A percentile compares a stretch with the other conserved stretches of the same genome.
Conservation (phyloP, 768 basidiomycete genomes). For the Rhodosporidiobolus sp. region DNA sequence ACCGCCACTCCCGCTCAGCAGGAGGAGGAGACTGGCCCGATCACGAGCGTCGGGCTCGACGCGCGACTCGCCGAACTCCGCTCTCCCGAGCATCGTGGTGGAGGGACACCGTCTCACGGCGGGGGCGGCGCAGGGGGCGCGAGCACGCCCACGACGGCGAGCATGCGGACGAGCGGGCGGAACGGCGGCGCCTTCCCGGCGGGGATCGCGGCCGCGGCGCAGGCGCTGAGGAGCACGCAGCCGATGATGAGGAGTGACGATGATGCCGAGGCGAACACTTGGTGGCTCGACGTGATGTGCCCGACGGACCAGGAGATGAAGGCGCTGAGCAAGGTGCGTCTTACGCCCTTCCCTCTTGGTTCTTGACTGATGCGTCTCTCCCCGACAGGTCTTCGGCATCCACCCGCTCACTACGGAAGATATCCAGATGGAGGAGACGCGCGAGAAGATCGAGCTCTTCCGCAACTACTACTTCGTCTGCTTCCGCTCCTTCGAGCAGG, state of each 20-base stretch:
- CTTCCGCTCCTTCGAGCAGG: conserved; percentile 98
- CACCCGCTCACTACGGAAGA: conserved; percentile 99
- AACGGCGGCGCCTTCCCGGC: conserved; percentile 26
- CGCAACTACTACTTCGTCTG: conserved; percentile 98
- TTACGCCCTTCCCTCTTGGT: neutral
- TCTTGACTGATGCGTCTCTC: neutral
- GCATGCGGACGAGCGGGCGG: conserved; percentile 4
- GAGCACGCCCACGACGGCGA: conserved; percentile 35
- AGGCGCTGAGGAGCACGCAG: conserved; percentile 1
- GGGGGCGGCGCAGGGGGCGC: conserved; percentile 10
- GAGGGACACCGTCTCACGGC: conserved; percentile 16
- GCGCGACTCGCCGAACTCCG: conserved; percentile 22
- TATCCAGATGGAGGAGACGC: conserved; percentile 98
- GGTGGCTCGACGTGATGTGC: conserved; percentile 93
- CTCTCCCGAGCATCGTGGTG: neutral
- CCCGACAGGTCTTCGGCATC: conserved; percentile 87
- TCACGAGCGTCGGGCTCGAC: conserved; percentile 20
- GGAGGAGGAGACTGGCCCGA: conserved; percentile 31
- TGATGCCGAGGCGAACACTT: conserved; percentile 70
- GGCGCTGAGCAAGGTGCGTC: conserved; percentile 77
- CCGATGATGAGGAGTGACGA: conserved; percentile 49
- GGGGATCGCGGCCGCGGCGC: conserved; percentile 30
- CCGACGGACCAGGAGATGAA: conserved; percentile 99
- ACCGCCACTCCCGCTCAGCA: conserved; percentile 3
- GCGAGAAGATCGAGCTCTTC: conserved; percentile 99